Evolutionary conservation across 495 filamentous ascomycete genomes (phyloP).

Genomic region (Trichocladium antarcticum): DNA sequence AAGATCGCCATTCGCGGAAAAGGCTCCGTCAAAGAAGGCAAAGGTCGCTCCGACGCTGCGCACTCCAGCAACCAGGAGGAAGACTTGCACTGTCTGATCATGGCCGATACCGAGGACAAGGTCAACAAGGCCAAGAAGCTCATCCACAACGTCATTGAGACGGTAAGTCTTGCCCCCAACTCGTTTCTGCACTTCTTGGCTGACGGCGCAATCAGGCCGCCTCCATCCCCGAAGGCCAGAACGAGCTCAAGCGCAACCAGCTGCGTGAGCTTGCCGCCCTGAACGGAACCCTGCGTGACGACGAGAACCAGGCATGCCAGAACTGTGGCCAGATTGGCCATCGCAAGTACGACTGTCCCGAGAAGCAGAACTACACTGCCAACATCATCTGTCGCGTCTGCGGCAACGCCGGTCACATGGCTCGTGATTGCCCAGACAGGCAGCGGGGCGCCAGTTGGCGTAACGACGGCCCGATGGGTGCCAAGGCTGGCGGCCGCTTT

Average conservation of each 20-base stretch:
- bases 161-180: slow-evolving; percentile 49
- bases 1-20: slow-evolving; percentile 99
- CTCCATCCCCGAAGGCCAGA: slow-evolving; percentile 95
- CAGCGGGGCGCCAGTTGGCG: slow-evolving; percentile 86
- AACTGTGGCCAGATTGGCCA: slow-evolving; percentile 99
- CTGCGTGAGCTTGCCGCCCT: slow-evolving; percentile 92
- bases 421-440: slow-evolving; percentile 66
- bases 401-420: slow-evolving; percentile 45
- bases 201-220: slow-evolving; percentile 53
- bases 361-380: slow-evolving; percentile 94
- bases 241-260: slow-evolving; percentile 96
- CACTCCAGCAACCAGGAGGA: slow-evolving; percentile 99
- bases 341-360: slow-evolving; percentile 95
- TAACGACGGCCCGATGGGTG: slow-evolving; percentile 48
- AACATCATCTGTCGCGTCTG: slow-evolving; percentile 99
- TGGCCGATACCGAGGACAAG: slow-evolving; percentile 98
- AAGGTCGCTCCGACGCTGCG: slow-evolving; percentile 94
- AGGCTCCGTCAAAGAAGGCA: slow-evolving; percentile 98
- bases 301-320: slow-evolving; percentile 98
- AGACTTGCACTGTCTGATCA: slow-evolving; percentile 96
- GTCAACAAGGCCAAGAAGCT: slow-evolving; percentile 95
- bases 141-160: slow-evolving; percentile 96
- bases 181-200: background rate
- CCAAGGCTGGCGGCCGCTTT: slow-evolving; percentile 48
- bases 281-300: slow-evolving; percentile 95